Base-by-base conservation (phyloP, 176 grass and related monocot species). In the Oryza glumipatula region DNA sequence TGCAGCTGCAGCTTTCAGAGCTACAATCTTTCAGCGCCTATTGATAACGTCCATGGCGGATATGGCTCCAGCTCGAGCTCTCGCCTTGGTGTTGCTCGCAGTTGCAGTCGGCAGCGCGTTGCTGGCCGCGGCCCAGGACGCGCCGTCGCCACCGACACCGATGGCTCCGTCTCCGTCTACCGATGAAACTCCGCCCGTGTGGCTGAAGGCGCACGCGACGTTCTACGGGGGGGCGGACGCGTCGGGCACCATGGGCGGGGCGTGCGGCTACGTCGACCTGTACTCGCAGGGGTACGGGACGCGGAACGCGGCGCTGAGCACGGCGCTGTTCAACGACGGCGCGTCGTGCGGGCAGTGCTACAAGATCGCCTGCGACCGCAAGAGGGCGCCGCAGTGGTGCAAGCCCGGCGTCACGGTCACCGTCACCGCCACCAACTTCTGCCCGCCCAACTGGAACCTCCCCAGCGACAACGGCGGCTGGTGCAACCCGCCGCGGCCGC, bases 321-420 rank as follows among this genome's bases (percentile, higher is more conserved):
- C 90, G n/a, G 38, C 16, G 22, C 64, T 92, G n/a, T 92, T 89
- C 73, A 86, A 89, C 39, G 32, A 86, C 4, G 90, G 87, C 2
- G 75, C 79, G 7, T 92, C 91, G 6, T 92, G 91, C 21, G 90
- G 90, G 14, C 90, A 89, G 35, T 92, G 90, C 74, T 92, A 83
- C 75, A 38, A 38, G 36, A 38, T 38, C 36, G 36, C 36, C 4
- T 38, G 92, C 17, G 88, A 91, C 44, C 76, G 79, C 63, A 83
- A 68, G 64, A 3, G 43, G 3, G 81, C 78, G 1, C 73, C 51
- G 0, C 39, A 13, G 43, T 84, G 69, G 14, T 92, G 90, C 65
- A 68, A 47, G 16, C 51, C 83, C 0, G 78, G 49, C 14, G 65
- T 43, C 21, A 82, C 88, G 1, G 83, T 86, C 32, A 78, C 51